Evolutionary conservation across 768 basidiomycete genomes (phyloP), one percentile per base, ranked within the genome.

Genomic region (Boletus pseudopeckii): DNA sequence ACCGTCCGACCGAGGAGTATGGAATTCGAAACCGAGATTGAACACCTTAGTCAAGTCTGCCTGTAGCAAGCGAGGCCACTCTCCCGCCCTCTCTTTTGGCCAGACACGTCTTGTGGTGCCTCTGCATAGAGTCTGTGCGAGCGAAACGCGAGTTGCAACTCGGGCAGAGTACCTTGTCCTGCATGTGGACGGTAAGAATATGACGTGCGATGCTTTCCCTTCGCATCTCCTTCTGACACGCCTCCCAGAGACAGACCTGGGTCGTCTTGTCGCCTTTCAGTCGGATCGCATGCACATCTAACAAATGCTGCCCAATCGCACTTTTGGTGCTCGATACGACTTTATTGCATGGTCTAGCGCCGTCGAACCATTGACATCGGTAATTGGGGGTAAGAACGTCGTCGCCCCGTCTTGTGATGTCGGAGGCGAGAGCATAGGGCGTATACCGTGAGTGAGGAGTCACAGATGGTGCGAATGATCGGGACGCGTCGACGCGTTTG

Each of bases 151-250:
- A 49, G 10, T 48, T 42, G 32, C 69, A 68, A 18, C 11, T n/a
- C 1, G 48, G 18, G 24, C 69, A 69, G 7, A 15, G 14, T 7
- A 53, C 62, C 45, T 56, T 69, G 48, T 64, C 47, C 41, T 33
- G 39, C 43, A 66, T 33, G 17, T 68, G 69, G 1, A 71, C 57
- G 0, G 62, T 39, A 9, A 67, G 53, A 15, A 69, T 34, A 10
- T 71, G 67, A 0, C 69, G 67, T 0, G 58, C 4, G 2, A 68
- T 58, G 47, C 67, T 71, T 18, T 71, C 67, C 47, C 43, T 56
- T 0, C 45, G 58, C 67, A 68, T 67, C 34, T 14, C 11, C 13
- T 40, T 64, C n/a, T 14, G 4, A 15, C 69, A 68, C 0, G 0
- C 13, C 2, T 41, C 46, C 69, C 67, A 68, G 2, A 9, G 34